phyloP scores from a whole-genome alignment of 371 early-diverging fungal genomes.

The Mortierella sp. region DNA sequence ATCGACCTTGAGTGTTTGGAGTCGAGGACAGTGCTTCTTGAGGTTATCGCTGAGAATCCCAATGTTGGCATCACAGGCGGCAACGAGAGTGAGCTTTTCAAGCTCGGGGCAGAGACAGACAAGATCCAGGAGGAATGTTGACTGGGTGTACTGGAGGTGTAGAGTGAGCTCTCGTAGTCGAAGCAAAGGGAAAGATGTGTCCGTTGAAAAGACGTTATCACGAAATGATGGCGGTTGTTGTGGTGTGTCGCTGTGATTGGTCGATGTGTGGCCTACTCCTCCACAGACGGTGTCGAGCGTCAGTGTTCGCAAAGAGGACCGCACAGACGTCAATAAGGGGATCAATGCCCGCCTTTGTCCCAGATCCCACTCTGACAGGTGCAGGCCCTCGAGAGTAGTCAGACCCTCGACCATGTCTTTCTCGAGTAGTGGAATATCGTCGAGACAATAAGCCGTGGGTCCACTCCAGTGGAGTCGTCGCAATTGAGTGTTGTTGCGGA shows the following conservation, averaged over 20 bases:
- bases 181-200: not conserved
- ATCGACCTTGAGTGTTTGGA: not conserved
- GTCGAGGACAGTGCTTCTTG: not conserved
- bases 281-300: constrained; percentile 1
- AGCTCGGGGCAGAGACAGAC: constrained; percentile 8
- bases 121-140: not conserved
- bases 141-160: constrained; percentile 2
- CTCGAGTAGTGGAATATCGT: not conserved
- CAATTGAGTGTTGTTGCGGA: not conserved
- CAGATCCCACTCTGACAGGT: constrained; percentile 16
- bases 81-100: not conserved
- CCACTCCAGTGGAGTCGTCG: constrained; percentile 7
- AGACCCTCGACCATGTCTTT: constrained; percentile 5
- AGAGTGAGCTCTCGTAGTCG: constrained; percentile 3
- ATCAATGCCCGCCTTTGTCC: constrained; percentile 4
- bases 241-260: not conserved
- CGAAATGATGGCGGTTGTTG: not conserved
- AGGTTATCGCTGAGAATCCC: not conserved
- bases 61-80: constrained; percentile 2
- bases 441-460: not conserved
- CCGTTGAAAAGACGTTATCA: not conserved
- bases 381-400: not conserved
- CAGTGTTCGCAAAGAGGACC: not conserved
- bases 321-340: not conserved
- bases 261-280: not conserved